These are phyloP conservation scores for Xylariales sp. DNA, from an alignment of 2,329 filamentous ascomycete species.

Conservation along the genomic window DNA sequence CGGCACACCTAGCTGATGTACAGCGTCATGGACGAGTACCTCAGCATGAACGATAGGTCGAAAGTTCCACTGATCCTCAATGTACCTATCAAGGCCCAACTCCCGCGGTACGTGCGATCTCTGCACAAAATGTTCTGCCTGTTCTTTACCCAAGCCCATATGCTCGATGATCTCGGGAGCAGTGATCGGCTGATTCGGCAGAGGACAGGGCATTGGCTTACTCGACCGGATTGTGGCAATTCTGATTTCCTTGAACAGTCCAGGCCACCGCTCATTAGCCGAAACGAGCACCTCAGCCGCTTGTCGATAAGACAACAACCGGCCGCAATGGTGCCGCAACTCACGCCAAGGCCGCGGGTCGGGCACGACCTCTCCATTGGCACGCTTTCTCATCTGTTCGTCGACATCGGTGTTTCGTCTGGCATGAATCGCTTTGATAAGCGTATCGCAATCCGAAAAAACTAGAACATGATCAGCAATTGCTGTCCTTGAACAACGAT, in stretches of 20 bases:
- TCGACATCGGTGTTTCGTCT: conserved; percentile 1
- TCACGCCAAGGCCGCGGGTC: conserved; percentile 9
- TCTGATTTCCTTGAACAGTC: conserved; percentile 6
- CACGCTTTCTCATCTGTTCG: not conserved
- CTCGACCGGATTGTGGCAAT: conserved; percentile 2
- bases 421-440: conserved; percentile 4
- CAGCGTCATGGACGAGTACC: conserved; percentile 11
- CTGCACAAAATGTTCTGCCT: conserved; percentile 2
- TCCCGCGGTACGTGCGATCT: not conserved
- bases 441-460: conserved; percentile 7
- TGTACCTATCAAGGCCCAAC: conserved; percentile 5
- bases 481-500: not conserved
- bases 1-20: not conserved
- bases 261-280: conserved; percentile 9
- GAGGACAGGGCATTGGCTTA: not conserved
- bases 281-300: conserved; percentile 9
- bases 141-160: conserved; percentile 2
- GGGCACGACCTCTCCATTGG: not conserved
- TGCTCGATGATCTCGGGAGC: conserved; percentile 3
- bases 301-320: conserved; percentile 9
- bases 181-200: not conserved
- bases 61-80: conserved; percentile 4
- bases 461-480: not conserved
- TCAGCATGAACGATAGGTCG: conserved; percentile 14
- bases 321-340: conserved; percentile 9